A percentile compares a stretch with the other conserved stretches of the same genome.
phyloP scores from a whole-genome alignment of 805 yeast genomes.

The Ogataea sp. region DNA sequence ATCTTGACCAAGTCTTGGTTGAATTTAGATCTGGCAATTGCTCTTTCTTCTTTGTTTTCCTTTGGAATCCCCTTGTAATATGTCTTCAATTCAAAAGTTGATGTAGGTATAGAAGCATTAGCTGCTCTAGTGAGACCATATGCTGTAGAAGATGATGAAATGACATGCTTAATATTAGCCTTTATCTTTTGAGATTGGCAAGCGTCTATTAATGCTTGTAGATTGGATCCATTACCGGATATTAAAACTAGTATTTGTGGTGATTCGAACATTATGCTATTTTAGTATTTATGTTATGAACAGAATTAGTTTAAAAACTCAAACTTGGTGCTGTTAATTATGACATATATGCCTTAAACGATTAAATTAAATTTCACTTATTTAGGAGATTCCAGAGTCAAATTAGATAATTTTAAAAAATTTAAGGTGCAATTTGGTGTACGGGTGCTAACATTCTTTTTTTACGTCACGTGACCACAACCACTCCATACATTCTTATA shows the following conservation, averaged over 20 bases:
- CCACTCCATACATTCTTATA: too few relatives aligned
- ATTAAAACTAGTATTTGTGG: slow-evolving; percentile 61
- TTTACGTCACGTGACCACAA: too few relatives aligned
- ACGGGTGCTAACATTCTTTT: too few relatives aligned
- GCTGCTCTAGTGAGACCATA: slow-evolving; percentile 79
- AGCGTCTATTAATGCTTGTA: slow-evolving; percentile 90
- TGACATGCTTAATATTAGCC: slow-evolving; percentile 59
- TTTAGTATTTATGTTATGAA: neutral
- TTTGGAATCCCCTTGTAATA: slow-evolving; percentile 75
- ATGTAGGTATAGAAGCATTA: slow-evolving; percentile 61
- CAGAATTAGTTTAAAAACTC: too few relatives aligned
- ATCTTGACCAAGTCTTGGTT: slow-evolving; percentile 71
- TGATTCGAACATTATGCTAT: neutral
- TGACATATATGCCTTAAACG: too few relatives aligned
- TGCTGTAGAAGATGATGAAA: slow-evolving; percentile 82
- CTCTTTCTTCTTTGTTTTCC: slow-evolving; percentile 51
- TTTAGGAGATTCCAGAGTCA: neutral
- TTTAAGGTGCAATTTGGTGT: neutral
- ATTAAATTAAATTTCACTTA: too few relatives aligned
- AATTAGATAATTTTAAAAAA: neutral
- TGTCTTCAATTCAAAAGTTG: slow-evolving; percentile 58
- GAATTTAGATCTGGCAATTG: slow-evolving; percentile 57
- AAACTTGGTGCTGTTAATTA: too few relatives aligned
- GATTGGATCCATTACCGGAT: slow-evolving; percentile 92
- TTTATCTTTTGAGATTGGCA: slow-evolving; percentile 28